Evolutionary conservation across 148 eudicot species (phyloP).

Genomic region (Spergularia marina): DNA sequence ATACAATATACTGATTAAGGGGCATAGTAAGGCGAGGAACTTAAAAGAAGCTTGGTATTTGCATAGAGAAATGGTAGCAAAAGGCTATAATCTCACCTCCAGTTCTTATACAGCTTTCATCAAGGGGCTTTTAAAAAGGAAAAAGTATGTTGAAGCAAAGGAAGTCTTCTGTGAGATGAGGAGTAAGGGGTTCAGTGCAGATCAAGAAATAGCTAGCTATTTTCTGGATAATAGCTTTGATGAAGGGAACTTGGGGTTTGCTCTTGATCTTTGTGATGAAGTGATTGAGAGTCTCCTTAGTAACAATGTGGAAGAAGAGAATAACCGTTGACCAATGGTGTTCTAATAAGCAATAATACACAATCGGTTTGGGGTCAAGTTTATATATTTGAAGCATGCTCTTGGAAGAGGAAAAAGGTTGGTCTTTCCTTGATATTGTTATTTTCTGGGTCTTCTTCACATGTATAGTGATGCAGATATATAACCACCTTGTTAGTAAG

Average conservation of each 20-base stretch:
- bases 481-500: too few species aligned
- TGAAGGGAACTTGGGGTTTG: slow-evolving; percentile 56
- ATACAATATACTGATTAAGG: slow-evolving; percentile 73
- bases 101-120: slow-evolving; percentile 68
- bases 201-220: slow-evolving; percentile 49
- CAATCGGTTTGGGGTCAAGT: background rate
- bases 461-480: too few species aligned
- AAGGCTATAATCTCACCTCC: slow-evolving; percentile 53
- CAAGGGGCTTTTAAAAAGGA: slow-evolving; percentile 74
- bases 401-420: too few species aligned
- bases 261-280: slow-evolving; percentile 81
- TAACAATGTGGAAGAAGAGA: slow-evolving; percentile 32
- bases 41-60: slow-evolving; percentile 95
- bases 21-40: slow-evolving; percentile 89
- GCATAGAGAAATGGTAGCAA: slow-evolving; percentile 71
- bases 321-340: slow-evolving; percentile 12
- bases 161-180: slow-evolving; percentile 82
- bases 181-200: slow-evolving; percentile 48
- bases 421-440: too few species aligned
- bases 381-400: too few species aligned
- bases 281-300: slow-evolving; percentile 45
- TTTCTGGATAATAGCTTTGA: slow-evolving; percentile 63
- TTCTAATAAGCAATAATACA: background rate
- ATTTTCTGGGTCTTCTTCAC: too few species aligned
- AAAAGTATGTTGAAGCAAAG: slow-evolving; percentile 69